Base-by-base conservation (phyloP, 192 early-diverging fungal species). In the Physocladia obscura region DNA sequence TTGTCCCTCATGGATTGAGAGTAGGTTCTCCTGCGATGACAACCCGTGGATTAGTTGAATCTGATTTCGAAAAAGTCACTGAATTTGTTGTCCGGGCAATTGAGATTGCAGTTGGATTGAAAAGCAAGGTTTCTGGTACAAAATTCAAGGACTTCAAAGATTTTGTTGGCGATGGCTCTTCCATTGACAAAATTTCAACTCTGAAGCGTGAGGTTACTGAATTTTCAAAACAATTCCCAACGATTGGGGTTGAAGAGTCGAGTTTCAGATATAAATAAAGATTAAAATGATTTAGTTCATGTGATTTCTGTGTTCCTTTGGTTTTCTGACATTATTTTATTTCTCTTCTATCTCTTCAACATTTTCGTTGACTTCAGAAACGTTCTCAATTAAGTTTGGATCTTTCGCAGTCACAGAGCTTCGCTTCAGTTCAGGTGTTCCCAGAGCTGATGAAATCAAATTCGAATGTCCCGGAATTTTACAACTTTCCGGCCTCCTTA, bases 11-110 rank as follows among this genome's bases (percentile, higher is more conserved):
- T 61, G 97, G 97, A 49, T 86, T 99, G 58, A 89, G 97, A 62
- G 85, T 99, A 68, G 97, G 81, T 19, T 73, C 93, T 5, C 97
- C 97, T 21, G 97, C 97, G 27, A 99, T 99, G 97, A 99, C 97
- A 22, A 89, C 89, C 22, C 92, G 97, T 75, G 95, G 94, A 0
- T 79, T 99, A 11, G 73, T 76, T 24, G 94, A 94, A 77, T 56
- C 74, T 2, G 97, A 99, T 73, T 99, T 99, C 87, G 89, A 55
- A n/a, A 78, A 89, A 67, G 84, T 98, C 50, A 91, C 89, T 6
- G 79, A 77, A 48, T 98, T 94, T 73, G 91, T 99, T 71, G 89
- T 96, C 67, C 83, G 91, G 30, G 95, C 92, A 44, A 91, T 98
- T 13, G 68, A 79, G 60, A 87, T 96, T 67, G 88, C 95, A 15